Conservation (phyloP, 441 rosid species). For the Capsella rubella region DNA sequence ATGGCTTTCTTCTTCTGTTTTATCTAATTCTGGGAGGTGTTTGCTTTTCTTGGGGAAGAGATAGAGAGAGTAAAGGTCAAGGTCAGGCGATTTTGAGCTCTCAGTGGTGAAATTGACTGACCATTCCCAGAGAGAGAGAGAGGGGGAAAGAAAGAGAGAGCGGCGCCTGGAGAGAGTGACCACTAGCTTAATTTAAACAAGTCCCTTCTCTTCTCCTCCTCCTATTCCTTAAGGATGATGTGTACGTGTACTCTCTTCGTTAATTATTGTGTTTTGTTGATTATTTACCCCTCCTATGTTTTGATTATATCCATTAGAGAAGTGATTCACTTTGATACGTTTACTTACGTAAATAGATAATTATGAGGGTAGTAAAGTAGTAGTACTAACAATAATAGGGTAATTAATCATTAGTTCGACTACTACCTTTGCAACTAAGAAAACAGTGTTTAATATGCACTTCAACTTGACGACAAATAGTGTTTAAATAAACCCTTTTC, state of each 20-base stretch:
- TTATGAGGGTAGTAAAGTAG: not conserved
- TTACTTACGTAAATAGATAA: not conserved
- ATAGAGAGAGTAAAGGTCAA: conserved; percentile 8
- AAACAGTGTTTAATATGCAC: not conserved
- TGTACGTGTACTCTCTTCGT: conserved; percentile 10
- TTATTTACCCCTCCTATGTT: not conserved
- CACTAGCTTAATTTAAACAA: conserved; percentile 26
- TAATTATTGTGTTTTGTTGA: conserved; percentile 19
- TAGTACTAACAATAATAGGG: not conserved
- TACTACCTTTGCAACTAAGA: not conserved
- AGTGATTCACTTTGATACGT: conserved; percentile 11
- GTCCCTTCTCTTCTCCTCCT: not conserved
- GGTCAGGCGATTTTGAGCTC: conserved; percentile 38
- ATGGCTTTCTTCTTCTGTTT: conserved; percentile 31
- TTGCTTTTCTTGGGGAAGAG: conserved; percentile 3
- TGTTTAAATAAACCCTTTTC: too few relatives aligned
- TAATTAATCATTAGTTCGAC: not conserved
- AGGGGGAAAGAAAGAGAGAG: conserved; percentile 40
- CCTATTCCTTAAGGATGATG: not conserved
- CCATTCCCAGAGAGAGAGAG: conserved; percentile 45
- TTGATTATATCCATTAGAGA: not conserved
- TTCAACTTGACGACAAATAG: not conserved
- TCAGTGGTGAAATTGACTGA: conserved; percentile 42
- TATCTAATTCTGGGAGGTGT: not conserved
- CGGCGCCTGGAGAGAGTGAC: conserved; percentile 53